phyloP scores from a whole-genome alignment of 2,329 filamentous ascomycete genomes.

The Cucurbitaria berberidis region DNA sequence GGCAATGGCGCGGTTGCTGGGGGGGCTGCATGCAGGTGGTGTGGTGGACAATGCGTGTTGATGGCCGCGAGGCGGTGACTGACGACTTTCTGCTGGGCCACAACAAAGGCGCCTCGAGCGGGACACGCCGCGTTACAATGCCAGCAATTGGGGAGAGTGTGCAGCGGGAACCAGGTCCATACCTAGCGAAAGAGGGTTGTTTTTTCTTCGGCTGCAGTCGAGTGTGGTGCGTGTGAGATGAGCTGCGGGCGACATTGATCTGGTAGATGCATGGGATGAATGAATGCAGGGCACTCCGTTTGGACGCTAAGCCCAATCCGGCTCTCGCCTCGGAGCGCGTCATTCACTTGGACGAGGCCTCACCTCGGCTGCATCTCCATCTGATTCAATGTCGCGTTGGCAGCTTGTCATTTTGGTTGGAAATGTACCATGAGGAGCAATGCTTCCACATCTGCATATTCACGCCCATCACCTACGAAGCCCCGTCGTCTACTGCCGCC shows the following conservation, averaged over 20 bases:
- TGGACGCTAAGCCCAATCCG: constrained; percentile 17
- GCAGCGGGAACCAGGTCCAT: constrained; percentile 22
- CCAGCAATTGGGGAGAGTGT: constrained; percentile 11
- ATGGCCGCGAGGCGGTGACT: constrained; percentile 6
- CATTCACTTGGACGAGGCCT: constrained; percentile 19
- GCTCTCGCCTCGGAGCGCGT: constrained; percentile 27
- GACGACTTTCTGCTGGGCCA: constrained; percentile 12
- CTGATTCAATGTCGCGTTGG: too few species aligned
- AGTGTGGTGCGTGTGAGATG: constrained; percentile 29
- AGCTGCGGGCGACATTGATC: too few species aligned
- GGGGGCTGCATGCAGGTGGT: too few species aligned
- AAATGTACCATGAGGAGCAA: constrained; percentile 17
- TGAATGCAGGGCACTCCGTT: constrained; percentile 14
- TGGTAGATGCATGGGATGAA: constrained; percentile 19
- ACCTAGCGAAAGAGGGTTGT: constrained; percentile 18
- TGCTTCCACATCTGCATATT: constrained; percentile 20
- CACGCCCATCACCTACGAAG: constrained; percentile 16
- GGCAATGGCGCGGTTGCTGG: constrained; percentile 36
- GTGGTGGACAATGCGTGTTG: constrained; percentile 33
- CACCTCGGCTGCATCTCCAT: constrained; percentile 17
- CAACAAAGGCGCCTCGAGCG: constrained; percentile 20
- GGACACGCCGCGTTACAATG: constrained; percentile 18
- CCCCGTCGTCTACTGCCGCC: constrained; percentile 6
- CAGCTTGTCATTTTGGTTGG: constrained; percentile 11
- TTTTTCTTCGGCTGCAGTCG: constrained; percentile 13